Base-by-base conservation (phyloP, 805 yeast genomes). In the Yarrowia sp. region DNA sequence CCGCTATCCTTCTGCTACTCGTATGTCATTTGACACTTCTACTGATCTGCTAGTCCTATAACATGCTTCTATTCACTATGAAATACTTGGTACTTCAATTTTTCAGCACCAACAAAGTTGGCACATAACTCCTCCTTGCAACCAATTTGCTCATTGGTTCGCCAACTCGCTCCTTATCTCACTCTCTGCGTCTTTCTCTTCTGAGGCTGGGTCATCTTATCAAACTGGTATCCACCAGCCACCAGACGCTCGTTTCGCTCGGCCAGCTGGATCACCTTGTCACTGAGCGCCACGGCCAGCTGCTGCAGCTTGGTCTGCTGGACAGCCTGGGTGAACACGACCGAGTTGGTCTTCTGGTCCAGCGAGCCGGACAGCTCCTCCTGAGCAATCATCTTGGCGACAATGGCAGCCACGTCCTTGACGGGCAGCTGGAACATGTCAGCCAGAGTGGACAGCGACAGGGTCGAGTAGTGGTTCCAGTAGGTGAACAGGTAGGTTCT, bases 401-500 rank as follows among this genome's bases (percentile, higher is more conserved):
- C 84, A 69, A 90, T 83, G 43, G 88, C 85, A 56, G 82, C 78
- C 61, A 92, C 89, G 68, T 82, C 81, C 14, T 80, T 81, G 70
- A 79, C 82, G 15, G 84, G 77, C 61, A 94, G 80, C 73, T 87
- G 88, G 77, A 94, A 95, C 70, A 86, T 82, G 61, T 81, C 76
- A 24, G 92, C 81, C 74, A 95, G 82, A 72, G 86, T 86, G 17
- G 81, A 77, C 61, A 92, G 78, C 3, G 97, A 88, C 68, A 94
- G 84, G 71, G 90, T 89, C 70, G 88, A 81, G 80, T 88, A 92
- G 73, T 87, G 87, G 40, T 87, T 79, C 76, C 90, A 91, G 81
- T 89, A 92, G 71, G 90, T 88, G 83, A 92, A 90, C 71, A 95
- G 82, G 78, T 90, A 95, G n/a, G 98, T 91, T 80, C 97, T 87